These are phyloP conservation scores for Begonia loranthoides DNA, from an alignment of 306 rosid species.

Conservation along the genomic window DNA sequence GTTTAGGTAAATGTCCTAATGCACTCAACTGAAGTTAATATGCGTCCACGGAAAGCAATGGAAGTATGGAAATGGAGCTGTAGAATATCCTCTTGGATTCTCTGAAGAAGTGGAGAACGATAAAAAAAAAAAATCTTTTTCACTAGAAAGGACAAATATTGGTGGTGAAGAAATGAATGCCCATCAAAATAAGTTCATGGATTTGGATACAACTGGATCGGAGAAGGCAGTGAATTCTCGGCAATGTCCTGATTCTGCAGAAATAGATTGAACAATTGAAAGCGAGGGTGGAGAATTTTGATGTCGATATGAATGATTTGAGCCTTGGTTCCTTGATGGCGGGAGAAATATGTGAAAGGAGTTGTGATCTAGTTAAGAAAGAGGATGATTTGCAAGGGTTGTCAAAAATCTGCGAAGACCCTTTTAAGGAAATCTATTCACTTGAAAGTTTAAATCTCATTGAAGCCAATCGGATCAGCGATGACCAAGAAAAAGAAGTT, in stretches of 20 bases:
- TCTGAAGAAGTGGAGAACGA: neutral
- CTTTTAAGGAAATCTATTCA: neutral
- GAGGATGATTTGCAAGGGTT: too few relatives aligned
- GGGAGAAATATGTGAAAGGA: too few relatives aligned
- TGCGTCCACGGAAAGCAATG: neutral
- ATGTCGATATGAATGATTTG: too few relatives aligned
- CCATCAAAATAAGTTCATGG: neutral
- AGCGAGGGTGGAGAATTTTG: too few relatives aligned
- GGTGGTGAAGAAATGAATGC: neutral
- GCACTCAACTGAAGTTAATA: neutral
- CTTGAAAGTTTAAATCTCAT: neutral
- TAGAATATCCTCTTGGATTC: neutral
- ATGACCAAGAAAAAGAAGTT: neutral
- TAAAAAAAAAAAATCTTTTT: neutral
- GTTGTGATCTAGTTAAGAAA: too few relatives aligned
- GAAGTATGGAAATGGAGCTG: neutral
- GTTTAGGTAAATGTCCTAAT: neutral
- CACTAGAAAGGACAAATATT: neutral
- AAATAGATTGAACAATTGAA: too few relatives aligned
- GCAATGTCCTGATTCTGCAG: too few relatives aligned
- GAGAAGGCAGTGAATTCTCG: too few relatives aligned
- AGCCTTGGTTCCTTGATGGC: too few relatives aligned
- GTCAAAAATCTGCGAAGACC: neutral
- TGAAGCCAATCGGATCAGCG: neutral
- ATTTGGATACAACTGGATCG: neutral